Conservation (phyloP, 768 basidiomycete species). For the Chalciporus piperatus region DNA sequence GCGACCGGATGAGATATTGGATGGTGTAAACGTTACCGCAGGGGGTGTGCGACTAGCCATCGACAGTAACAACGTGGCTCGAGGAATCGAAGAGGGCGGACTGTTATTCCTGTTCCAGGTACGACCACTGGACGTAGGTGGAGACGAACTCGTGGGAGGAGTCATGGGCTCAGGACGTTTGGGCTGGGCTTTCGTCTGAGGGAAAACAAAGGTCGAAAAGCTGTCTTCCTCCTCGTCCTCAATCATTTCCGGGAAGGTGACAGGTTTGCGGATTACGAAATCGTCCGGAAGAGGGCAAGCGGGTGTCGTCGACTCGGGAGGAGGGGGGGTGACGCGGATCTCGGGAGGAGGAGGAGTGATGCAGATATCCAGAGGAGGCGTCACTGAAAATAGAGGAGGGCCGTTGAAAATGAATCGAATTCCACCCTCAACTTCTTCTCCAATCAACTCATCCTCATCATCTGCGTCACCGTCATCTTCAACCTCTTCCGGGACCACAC, state of each 20-base stretch:
- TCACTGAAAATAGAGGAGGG: slow-evolving; percentile 37
- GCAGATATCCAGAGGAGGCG: slow-evolving; percentile 25
- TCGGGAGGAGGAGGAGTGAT: slow-evolving; percentile 27
- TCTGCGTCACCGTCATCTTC: slow-evolving; percentile 28
- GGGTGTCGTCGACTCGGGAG: slow-evolving; percentile 17
- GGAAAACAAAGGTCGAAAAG: slow-evolving; percentile 23
- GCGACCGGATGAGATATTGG: slow-evolving; percentile 30
- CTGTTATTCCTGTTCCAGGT: slow-evolving; percentile 16
- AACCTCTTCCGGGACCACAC: slow-evolving; percentile 43
- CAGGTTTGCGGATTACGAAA: slow-evolving; percentile 2
- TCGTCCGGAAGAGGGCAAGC: slow-evolving; percentile 11
- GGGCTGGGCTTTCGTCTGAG: slow-evolving; percentile 11
- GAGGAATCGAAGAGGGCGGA: slow-evolving; percentile 54
- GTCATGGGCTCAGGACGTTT: slow-evolving; percentile 5
- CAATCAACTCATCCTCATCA: slow-evolving; percentile 49
- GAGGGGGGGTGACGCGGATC: slow-evolving; percentile 23
- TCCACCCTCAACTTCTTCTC: slow-evolving; percentile 59
- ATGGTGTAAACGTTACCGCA: slow-evolving; percentile 32
- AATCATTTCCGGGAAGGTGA: slow-evolving; percentile 4
- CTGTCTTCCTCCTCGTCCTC: slow-evolving; percentile 27
- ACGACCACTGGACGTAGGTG: slow-evolving; percentile 1
- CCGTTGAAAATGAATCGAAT: slow-evolving; percentile 74
- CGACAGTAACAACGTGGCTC: slow-evolving; percentile 36
- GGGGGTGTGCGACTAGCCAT: slow-evolving; percentile 29
- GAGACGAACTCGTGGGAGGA: slow-evolving; percentile 10